Conservation (phyloP, 306 rosid species). For the Casuarina cunninghamiana region DNA sequence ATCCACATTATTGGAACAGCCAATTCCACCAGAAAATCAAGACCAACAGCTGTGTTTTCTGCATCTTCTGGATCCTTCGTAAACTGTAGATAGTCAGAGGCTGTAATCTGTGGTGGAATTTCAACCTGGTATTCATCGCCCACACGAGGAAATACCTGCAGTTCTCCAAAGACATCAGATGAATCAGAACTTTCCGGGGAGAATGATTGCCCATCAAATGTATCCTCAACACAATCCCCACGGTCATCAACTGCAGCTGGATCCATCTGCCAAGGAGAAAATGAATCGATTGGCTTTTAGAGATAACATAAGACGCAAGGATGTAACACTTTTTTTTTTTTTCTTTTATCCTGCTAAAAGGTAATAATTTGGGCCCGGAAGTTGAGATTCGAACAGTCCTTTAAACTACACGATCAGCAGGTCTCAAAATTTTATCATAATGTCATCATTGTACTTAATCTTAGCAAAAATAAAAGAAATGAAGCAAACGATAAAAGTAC, state of each 20-base stretch:
- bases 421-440: slow-evolving; percentile 3
- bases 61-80: slow-evolving; percentile 29
- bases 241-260: slow-evolving; percentile 36
- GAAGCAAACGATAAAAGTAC: background rate
- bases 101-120: slow-evolving; percentile 49
- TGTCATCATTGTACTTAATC: slow-evolving; percentile 19
- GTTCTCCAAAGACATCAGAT: slow-evolving; percentile 58
- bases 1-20: slow-evolving; percentile 64
- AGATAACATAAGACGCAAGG: slow-evolving; percentile 19
- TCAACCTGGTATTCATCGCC: slow-evolving; percentile 75
- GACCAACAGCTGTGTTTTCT: slow-evolving; percentile 28
- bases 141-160: slow-evolving; percentile 66
- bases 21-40: slow-evolving; percentile 54
- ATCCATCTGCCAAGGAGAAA: slow-evolving; percentile 55
- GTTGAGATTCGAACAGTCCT: background rate
- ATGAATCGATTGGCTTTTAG: background rate
- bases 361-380: background rate
- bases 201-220: slow-evolving; percentile 46
- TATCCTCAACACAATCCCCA: slow-evolving; percentile 41
- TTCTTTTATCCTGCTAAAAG: background rate
- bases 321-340: background rate
- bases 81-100: slow-evolving; percentile 37
- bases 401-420: slow-evolving; percentile 7
- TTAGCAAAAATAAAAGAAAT: slow-evolving; percentile 3
- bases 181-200: slow-evolving; percentile 45